Base-by-base conservation (phyloP, 169 alveolate species). In the Babesia caballi region DNA sequence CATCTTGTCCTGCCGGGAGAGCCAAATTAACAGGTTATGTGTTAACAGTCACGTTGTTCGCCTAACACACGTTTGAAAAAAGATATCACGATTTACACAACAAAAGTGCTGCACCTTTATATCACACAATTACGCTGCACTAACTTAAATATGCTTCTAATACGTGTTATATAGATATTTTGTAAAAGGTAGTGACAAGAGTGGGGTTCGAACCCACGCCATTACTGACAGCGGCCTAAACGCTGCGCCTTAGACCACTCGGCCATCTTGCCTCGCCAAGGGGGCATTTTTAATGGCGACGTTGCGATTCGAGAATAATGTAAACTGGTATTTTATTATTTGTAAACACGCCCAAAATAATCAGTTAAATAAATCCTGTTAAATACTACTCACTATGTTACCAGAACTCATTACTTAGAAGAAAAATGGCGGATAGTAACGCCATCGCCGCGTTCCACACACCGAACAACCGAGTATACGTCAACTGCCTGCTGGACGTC, bases 181-280 rank as follows among this genome's bases (percentile, higher is more conserved):
- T 9, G 40, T 14, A 44, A 49, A 63, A 67, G 30, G n/a, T 47
- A 60, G 70, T 95, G 98, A 94, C 97, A 91, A 95, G 94, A 88
- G 99, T 94, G 99, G 99, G 99, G 97, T 97, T 97, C 98, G 99
- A 97, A 97, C 99, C 99, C 99, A 94, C 99, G 99, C 99, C 98
- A 98, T 96, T 94, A 83, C 98, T 97, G 98, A 96, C 97, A 91
- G 94, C 98, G 98, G 98, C 99, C 99, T 96, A 85, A 96, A 96
- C 98, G 98, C 95, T 91, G 98, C 99, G 99, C 99, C 99, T 96
- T 95, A 94, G 98, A 94, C 97, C 98, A 92, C 98, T 95, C 98
- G 98, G 98, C 98, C 98, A 95, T 83, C 88, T 82, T 80, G 88
- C 47, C 88, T 52, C 9, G 54, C 51, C 28, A 4, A 7, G 28